Evolutionary conservation across 2,329 filamentous ascomycete species (phyloP), one percentile per base, ranked within the genome.

Genomic region (Alternaria sp.): DNA sequence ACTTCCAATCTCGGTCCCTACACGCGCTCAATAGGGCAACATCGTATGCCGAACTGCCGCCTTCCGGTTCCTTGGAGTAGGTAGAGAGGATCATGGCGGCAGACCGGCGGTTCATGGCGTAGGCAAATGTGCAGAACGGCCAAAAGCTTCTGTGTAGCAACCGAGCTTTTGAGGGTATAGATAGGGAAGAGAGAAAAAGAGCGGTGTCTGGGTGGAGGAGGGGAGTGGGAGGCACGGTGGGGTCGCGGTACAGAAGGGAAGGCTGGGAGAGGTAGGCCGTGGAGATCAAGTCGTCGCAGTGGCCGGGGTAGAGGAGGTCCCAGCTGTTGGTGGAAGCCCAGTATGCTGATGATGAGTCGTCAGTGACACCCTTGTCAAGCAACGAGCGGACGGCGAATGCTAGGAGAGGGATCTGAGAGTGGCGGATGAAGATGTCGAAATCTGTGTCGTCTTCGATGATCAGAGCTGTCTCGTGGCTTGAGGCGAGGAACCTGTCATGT

Each of bases 51-150:
- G 66, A 30, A 54, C 63, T 67, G 68, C 77, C 63, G 54, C 63
- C 55, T 25, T 59, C 8, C 64, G 72, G 65, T 45, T 72, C 68
- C 13, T 12, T 57, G 13, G 55, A 43, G 25, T 77, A 72, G 1
- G 72, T 62, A 17, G 58, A 52, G 1, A 80, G 62, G 10, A 82
- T 71, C 4, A 69, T 69, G 6, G 56, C 36, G 0, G 81, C 80
- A 1, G 77, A 77, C 9, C 61, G 46, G 5, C 78, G 71, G 0
- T 74, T 80, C 5, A 82, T 70, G 13, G 72, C 80, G 69, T 80
- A 82, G 40, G 74, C 80, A 64, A 81, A 82, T 1, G 80, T 82
- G 69, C 80, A 81, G 40, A 81, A 77, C 0, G 79, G 79, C 58
- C 68, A 78, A 49, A 69, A 65, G 12, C 75, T 73, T 40, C 74